phyloP scores from a whole-genome alignment of 306 rosid genomes.

The Quercus agrifolia region DNA sequence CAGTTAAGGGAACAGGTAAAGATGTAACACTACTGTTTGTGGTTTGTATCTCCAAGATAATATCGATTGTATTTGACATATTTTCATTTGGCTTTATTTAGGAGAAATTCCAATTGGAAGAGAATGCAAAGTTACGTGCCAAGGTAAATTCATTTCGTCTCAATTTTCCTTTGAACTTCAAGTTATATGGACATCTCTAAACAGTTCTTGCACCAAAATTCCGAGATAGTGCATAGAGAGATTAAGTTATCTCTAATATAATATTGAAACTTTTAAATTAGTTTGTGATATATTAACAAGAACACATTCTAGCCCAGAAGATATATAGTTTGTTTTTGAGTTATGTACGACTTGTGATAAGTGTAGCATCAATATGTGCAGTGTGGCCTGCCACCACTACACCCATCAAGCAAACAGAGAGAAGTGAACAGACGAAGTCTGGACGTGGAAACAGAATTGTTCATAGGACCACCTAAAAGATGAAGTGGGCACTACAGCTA shows the following conservation, averaged over 20 bases:
- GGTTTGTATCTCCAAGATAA: background rate
- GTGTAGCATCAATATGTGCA: slow-evolving; percentile 9
- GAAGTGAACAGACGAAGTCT: background rate
- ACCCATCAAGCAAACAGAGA: slow-evolving; percentile 6
- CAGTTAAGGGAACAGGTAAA: slow-evolving; percentile 67
- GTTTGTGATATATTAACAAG: too few species aligned
- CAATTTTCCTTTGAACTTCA: background rate
- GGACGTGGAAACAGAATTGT: slow-evolving; percentile 77
- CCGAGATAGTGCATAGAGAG: background rate
- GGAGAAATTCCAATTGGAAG: slow-evolving; percentile 54
- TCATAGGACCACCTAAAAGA: slow-evolving; percentile 65
- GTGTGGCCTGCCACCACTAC: slow-evolving; percentile 31
- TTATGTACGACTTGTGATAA: background rate
- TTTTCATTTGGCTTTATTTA: slow-evolving; percentile 23
- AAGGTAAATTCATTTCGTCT: slow-evolving; percentile 35
- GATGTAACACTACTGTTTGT: background rate
- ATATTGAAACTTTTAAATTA: background rate
- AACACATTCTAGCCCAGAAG: too few species aligned
- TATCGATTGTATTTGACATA: background rate
- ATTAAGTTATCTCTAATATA: background rate
- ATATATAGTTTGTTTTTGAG: too few species aligned
- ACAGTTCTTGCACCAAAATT: background rate
- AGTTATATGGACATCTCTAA: background rate
- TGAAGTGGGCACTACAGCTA: background rate
- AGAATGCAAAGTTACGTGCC: slow-evolving; percentile 49